Conservation (phyloP, 108 stramenopile genomes). For the Nitzschia sp. region DNA sequence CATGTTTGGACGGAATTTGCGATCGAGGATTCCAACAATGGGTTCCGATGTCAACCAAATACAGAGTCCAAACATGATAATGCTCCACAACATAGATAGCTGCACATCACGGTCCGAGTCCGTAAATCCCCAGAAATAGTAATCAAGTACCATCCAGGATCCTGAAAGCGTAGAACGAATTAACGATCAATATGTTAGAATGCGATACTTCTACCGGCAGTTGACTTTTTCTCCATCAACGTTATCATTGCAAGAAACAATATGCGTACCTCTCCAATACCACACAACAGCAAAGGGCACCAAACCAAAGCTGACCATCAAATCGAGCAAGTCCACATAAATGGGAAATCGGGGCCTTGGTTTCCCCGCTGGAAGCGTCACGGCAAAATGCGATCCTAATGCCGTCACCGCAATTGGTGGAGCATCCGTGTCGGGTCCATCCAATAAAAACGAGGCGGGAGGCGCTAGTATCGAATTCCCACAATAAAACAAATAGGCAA, state of each 20-base stretch:
- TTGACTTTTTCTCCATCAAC: too few relatives aligned
- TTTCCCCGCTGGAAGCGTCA: slow-evolving; percentile 13
- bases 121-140: slow-evolving; percentile 38
- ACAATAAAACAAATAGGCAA: background rate
- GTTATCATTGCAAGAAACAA: too few relatives aligned
- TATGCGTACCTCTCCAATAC: slow-evolving; percentile 41
- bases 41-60: slow-evolving; percentile 17
- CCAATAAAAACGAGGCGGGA: slow-evolving; percentile 40
- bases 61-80: background rate
- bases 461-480: slow-evolving; percentile 31
- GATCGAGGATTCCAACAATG: slow-evolving; percentile 1
- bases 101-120: slow-evolving; percentile 12
- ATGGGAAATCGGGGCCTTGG: slow-evolving; percentile 1
- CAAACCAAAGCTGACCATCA: slow-evolving; percentile 21
- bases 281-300: slow-evolving; percentile 32
- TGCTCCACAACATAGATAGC: slow-evolving; percentile 30
- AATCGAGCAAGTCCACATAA: slow-evolving; percentile 3
- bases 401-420: slow-evolving; percentile 38
- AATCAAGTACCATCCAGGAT: slow-evolving; percentile 25
- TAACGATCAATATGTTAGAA: background rate
- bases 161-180: too few relatives aligned
- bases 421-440: slow-evolving; percentile 30
- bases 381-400: slow-evolving; percentile 14
- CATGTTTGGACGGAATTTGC: background rate
- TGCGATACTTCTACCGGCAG: background rate